phyloP scores from a whole-genome alignment of 2,329 filamentous ascomycete species.

The Xenoacremonium recifei region DNA sequence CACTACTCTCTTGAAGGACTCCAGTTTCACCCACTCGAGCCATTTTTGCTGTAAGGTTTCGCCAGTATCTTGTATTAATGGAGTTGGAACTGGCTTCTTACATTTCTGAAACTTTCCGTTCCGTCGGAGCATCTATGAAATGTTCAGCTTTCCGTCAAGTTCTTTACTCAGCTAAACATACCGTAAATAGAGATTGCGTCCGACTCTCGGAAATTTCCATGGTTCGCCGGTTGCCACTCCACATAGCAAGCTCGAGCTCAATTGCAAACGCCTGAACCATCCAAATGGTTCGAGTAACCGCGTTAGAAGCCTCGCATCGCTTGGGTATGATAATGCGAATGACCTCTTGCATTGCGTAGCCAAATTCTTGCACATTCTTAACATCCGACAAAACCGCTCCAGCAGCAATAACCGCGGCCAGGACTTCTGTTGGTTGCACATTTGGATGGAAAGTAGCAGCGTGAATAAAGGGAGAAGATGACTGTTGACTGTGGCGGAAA shows the following conservation, averaged over 20 bases:
- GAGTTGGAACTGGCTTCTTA: not conserved
- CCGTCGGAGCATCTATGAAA: slow-evolving; percentile 9
- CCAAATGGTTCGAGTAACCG: slow-evolving; percentile 8
- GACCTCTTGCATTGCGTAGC: slow-evolving; percentile 11
- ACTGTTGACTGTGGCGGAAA: slow-evolving; percentile 9
- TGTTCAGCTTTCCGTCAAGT: not conserved
- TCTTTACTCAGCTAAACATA: not conserved
- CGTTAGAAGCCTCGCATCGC: slow-evolving; percentile 9
- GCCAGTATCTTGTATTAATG: slow-evolving; percentile 5
- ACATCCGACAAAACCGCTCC: slow-evolving; percentile 8
- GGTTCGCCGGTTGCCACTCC: slow-evolving; percentile 14
- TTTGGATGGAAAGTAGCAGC: slow-evolving; percentile 9
- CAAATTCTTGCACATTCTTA: slow-evolving; percentile 8
- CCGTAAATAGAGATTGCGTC: slow-evolving; percentile 10
- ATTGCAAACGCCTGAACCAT: slow-evolving; percentile 10
- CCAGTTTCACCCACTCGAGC: slow-evolving; percentile 12
- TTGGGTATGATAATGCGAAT: slow-evolving; percentile 7
- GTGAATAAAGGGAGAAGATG: slow-evolving; percentile 10
- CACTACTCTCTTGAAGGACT: slow-evolving; percentile 9
- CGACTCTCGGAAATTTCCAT: slow-evolving; percentile 15
- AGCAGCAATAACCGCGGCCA: slow-evolving; percentile 3
- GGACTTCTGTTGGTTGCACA: slow-evolving; percentile 4
- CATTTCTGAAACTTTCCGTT: slow-evolving; percentile 6
- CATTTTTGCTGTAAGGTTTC: slow-evolving; percentile 10
- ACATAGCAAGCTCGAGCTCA: slow-evolving; percentile 12